Base-by-base conservation (phyloP, 176 grass and related monocot genomes). In the Avena insularis region DNA sequence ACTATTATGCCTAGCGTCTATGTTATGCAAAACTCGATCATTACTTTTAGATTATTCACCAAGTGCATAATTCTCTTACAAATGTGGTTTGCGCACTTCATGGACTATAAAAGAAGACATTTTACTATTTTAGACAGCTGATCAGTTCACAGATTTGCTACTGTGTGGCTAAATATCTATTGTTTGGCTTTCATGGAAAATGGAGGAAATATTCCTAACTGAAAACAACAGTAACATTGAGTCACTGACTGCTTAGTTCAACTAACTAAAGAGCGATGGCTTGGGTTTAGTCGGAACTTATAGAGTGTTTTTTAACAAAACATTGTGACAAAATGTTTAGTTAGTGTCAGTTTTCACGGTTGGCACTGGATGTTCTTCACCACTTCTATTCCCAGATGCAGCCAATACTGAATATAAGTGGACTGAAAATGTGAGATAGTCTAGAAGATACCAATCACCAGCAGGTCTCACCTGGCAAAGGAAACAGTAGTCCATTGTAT, bases 151-250 rank as follows among this genome's bases (percentile, higher is more conserved):
- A 62, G 60, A 88, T 61, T 17, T 20, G 13, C 19, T 29, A 35
- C 3, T 16, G 3, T 5, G 9, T 23, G 17, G 35, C 9, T 25
- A 40, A 66, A 13, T 17, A 80, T 64, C 58, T 11, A 54, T 54
- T 1, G 14, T 79, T 27, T 49, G 36, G 36, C 49, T 38, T 73
- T 10, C 12, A 46, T 15, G 57, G 13, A 75, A 54, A 64, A 60
- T 15, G 76, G 43, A 65, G 71, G 47, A 65, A 45, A 87, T 48
- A 29, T 53, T n/a, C 59, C 45, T 89, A 56, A n/a, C 29, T 31
- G 47, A 49, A 65, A 91, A 68, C 23, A 80, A 47, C 27, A 20
- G 20, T 19, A 76, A 43, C 40, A 43, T 7, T 43, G 40, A 53
- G 53, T 69, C 5, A 2, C 38, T 75, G 73, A 67, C 8, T 61